phyloP scores from a whole-genome alignment of 805 yeast genomes.

The Pichia exigua region DNA sequence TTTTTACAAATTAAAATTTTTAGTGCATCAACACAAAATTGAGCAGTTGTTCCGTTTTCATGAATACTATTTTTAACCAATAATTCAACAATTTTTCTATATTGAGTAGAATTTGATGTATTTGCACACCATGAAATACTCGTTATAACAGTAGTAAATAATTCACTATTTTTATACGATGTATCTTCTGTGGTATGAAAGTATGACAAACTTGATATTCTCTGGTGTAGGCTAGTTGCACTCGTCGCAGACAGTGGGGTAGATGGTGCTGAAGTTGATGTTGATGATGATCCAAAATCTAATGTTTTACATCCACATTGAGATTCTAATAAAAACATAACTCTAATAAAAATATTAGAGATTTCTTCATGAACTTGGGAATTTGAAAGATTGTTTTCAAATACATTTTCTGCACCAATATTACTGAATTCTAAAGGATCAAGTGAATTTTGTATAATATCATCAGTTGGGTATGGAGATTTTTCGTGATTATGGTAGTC shows the following conservation, averaged over 20 bases:
- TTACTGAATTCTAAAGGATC: constrained; percentile 30
- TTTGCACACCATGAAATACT: constrained; percentile 64
- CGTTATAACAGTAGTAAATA: constrained; percentile 64
- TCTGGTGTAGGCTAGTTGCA: constrained; percentile 25
- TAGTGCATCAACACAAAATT: constrained; percentile 56
- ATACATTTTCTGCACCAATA: constrained; percentile 30
- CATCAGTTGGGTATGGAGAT: constrained; percentile 70
- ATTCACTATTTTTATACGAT: constrained; percentile 36
- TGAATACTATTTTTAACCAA: constrained; percentile 73
- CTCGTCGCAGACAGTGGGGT: constrained; percentile 17
- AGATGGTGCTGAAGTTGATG: constrained; percentile 7
- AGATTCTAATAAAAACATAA: constrained; percentile 54
- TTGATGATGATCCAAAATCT: constrained; percentile 6
- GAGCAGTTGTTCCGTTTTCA: constrained; percentile 50
- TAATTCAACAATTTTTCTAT: constrained; percentile 63
- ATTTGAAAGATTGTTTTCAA: constrained; percentile 38
- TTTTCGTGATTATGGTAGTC: constrained; percentile 49
- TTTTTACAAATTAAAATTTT: constrained; percentile 58
- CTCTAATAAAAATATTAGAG: constrained; percentile 44
- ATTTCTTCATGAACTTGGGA: constrained; percentile 63
- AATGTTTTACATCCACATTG: constrained; percentile 39
- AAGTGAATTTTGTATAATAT: constrained; percentile 29
- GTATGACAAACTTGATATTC: constrained; percentile 32
- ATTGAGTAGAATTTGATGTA: constrained; percentile 28
- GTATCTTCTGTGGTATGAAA: constrained; percentile 28